These are phyloP conservation scores for Dictyostelium purpureum DNA, from an alignment of 78 protist genomes.

Conservation along the genomic window DNA sequence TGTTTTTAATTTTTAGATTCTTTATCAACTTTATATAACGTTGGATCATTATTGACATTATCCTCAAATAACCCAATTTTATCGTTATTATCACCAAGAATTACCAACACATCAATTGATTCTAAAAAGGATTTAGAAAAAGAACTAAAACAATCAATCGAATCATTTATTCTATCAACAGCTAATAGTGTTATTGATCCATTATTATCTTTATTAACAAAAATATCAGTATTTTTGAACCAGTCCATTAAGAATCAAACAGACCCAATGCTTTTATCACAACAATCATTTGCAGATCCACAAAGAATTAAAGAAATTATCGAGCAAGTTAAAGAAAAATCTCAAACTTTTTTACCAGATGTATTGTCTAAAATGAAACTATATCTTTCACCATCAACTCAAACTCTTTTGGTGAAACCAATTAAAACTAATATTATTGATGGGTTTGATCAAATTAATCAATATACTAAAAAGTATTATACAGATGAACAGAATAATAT, in stretches of 20 bases:
- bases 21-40: conserved; percentile 34
- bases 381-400: conserved; percentile 29
- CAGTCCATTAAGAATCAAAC: not conserved
- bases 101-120: conserved; percentile 63
- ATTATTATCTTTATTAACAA: conserved; percentile 54
- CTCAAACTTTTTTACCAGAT: conserved; percentile 26
- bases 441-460: conserved; percentile 64
- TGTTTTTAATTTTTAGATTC: conserved; percentile 23
- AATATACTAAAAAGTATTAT: conserved; percentile 46
- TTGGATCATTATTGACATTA: conserved; percentile 57
- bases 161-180: conserved; percentile 74
- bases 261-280: conserved; percentile 1
- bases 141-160: conserved; percentile 65
- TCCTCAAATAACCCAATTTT: conserved; percentile 58
- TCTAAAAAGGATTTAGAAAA: conserved; percentile 82
- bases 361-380: conserved; percentile 16
- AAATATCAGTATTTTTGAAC: conserved; percentile 51
- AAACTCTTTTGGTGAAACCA: conserved; percentile 41
- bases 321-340: not conserved
- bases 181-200: conserved; percentile 57
- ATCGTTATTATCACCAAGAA: conserved; percentile 49
- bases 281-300: conserved; percentile 70
- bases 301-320: conserved; percentile 36
- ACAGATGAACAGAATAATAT: conserved; percentile 38
- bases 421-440: conserved; percentile 61